A percentile compares a stretch with the other conserved stretches of the same genome.
phyloP scores from a whole-genome alignment of 495 filamentous ascomycete species.

The Trichoderma virens region DNA sequence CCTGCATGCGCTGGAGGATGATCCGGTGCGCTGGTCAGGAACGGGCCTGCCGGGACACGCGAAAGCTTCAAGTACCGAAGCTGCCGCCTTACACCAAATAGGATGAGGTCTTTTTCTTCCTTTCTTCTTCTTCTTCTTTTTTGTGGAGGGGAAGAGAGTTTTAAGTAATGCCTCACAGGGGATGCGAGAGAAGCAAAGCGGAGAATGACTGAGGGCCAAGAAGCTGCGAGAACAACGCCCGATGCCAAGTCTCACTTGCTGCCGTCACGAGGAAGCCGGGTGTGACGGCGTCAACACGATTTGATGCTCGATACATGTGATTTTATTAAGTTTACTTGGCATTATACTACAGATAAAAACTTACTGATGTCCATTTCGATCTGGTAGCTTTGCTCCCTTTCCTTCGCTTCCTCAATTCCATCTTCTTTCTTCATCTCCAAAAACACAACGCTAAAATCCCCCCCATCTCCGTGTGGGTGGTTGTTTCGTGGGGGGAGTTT shows the following conservation, averaged over 20 bases:
- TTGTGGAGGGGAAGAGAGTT: too few relatives aligned
- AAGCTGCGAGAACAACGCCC: neutral
- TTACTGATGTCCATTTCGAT: too few relatives aligned
- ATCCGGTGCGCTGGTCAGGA: constrained; percentile 1
- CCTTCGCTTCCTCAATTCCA: too few relatives aligned
- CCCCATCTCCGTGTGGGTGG: too few relatives aligned
- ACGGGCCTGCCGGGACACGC: neutral
- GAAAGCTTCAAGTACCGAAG: constrained; percentile 3
- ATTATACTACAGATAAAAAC: too few relatives aligned
- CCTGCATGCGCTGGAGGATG: neutral
- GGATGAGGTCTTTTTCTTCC: neutral
- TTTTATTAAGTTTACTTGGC: too few relatives aligned
- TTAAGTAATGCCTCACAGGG: too few relatives aligned
- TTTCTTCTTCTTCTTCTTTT: too few relatives aligned
- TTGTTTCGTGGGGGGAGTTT: neutral
- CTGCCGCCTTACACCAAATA: too few relatives aligned
- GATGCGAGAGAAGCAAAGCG: neutral
- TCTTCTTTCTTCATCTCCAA: too few relatives aligned
- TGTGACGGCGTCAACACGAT: neutral
- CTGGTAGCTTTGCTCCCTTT: too few relatives aligned
- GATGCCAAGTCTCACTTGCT: neutral
- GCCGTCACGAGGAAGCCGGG: neutral
- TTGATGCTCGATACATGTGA: neutral
- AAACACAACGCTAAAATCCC: too few relatives aligned
- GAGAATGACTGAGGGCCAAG: neutral